These are phyloP conservation scores for Daldinia caldariorum DNA, from an alignment of 495 filamentous ascomycete species.

Conservation along the genomic window DNA sequence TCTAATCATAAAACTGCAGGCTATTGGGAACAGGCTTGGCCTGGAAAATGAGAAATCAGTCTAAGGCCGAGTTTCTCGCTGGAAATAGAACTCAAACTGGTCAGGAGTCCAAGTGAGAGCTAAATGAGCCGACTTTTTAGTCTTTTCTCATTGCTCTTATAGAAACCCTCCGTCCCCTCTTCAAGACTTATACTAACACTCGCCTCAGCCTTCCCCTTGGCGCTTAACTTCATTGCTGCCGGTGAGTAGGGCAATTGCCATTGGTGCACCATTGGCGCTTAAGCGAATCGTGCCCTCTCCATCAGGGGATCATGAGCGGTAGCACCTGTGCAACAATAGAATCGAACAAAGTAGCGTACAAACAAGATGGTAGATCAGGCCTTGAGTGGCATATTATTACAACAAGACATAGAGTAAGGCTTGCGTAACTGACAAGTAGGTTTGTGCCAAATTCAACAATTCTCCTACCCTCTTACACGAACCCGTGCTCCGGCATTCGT, in stretches of 20 bases:
- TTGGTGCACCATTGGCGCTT: conserved; percentile 28
- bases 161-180: conserved; percentile 17
- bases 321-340: conserved; percentile 39
- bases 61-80: conserved; percentile 73
- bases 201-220: conserved; percentile 70
- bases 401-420: conserved; percentile 27
- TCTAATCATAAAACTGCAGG: conserved; percentile 51
- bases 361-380: background rate
- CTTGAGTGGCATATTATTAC: background rate
- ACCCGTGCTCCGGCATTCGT: conserved; percentile 28
- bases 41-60: conserved; percentile 73
- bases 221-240: conserved; percentile 83
- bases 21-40: conserved; percentile 71
- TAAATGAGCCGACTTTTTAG: conserved; percentile 13
- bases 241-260: conserved; percentile 69
- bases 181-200: conserved; percentile 34
- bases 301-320: conserved; percentile 52
- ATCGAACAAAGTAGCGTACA: background rate
- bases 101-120: conserved; percentile 55
- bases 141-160: conserved; percentile 11
- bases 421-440: conserved; percentile 47
- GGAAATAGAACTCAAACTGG: conserved; percentile 80
- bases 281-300: conserved; percentile 25
- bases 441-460: conserved; percentile 44
- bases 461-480: conserved; percentile 30